These are phyloP conservation scores for Gloeopeniophorella convolvens DNA, from an alignment of 768 basidiomycete genomes.

Conservation along the genomic window DNA sequence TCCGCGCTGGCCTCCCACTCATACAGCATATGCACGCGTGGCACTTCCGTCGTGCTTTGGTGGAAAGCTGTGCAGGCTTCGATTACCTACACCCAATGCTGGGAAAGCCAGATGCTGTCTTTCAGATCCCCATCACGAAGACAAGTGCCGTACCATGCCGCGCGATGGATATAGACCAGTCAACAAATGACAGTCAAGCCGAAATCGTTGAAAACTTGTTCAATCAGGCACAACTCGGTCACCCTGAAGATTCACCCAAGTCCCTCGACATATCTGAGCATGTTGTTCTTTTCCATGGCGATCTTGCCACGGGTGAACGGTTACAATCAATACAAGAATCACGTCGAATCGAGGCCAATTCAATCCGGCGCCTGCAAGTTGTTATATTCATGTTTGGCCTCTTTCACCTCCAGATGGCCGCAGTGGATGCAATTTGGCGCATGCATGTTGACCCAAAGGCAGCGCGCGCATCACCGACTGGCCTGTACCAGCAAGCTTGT, in stretches of 20 bases:
- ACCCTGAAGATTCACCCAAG: not conserved
- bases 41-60: not conserved
- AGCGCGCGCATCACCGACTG: conserved; percentile 13
- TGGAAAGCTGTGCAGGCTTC: not conserved
- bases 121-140: not conserved
- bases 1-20: no score
- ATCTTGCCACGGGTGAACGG: not conserved
- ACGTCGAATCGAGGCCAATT: not conserved
- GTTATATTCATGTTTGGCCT: conserved; percentile 23
- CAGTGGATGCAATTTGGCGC: conserved; percentile 10
- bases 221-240: conserved; percentile 16
- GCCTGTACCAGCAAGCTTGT: conserved; percentile 16
- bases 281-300: not conserved
- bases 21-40: not conserved
- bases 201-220: conserved; percentile 13
- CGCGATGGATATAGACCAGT: not conserved
- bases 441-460: conserved; percentile 8
- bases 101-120: not conserved
- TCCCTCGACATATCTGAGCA: not conserved
- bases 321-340: not conserved
- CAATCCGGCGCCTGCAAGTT: not conserved
- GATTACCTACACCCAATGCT: not conserved
- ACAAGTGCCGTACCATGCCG: not conserved
- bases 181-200: not conserved
- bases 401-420: conserved; percentile 31